phyloP scores from a whole-genome alignment of 1,284 basidiomycete genomes.

The Ceratobasidium sp. region DNA sequence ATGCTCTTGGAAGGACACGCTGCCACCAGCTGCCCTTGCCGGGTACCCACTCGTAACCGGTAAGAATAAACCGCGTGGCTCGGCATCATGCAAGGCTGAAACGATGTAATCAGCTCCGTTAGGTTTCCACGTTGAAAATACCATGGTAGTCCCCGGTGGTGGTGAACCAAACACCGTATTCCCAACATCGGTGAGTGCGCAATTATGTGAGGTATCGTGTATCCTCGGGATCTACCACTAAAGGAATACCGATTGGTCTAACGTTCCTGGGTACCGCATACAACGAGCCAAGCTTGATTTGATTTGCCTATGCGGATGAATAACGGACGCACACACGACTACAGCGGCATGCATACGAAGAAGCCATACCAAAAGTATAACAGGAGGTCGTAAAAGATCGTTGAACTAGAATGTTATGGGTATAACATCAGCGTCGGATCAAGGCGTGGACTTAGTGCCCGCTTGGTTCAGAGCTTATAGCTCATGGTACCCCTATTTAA shows the following conservation, averaged over 20 bases:
- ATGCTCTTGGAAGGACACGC: not conserved
- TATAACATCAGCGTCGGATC: not conserved
- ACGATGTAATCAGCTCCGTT: constrained; percentile 1
- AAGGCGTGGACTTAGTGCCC: not conserved
- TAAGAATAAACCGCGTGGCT: not conserved
- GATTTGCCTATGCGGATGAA: constrained; percentile 69
- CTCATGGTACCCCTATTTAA: no score
- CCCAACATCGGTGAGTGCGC: constrained; percentile 11
- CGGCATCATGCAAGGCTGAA: no score
- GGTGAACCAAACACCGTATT: constrained; percentile 21
- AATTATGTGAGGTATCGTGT: no score
- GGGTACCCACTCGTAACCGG: constrained; percentile 66
- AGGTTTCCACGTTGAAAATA: constrained; percentile 25
- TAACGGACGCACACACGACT: constrained; percentile 65
- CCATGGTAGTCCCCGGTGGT: not conserved
- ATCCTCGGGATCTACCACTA: not conserved
- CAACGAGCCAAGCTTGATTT: constrained; percentile 65
- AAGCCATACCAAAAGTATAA: constrained; percentile 67
- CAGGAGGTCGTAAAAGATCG: constrained; percentile 56
- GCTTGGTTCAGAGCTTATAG: no score
- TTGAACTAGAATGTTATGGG: not conserved
- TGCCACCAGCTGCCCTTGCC: constrained; percentile 57
- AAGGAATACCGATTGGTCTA: constrained; percentile 66
- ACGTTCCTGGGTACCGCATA: constrained; percentile 71
- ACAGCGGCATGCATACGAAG: constrained; percentile 59